Evolutionary conservation across 140 eudicot genomes (phyloP), one percentile per base, ranked within the genome.

Genomic region (Anethum foeniculum): DNA sequence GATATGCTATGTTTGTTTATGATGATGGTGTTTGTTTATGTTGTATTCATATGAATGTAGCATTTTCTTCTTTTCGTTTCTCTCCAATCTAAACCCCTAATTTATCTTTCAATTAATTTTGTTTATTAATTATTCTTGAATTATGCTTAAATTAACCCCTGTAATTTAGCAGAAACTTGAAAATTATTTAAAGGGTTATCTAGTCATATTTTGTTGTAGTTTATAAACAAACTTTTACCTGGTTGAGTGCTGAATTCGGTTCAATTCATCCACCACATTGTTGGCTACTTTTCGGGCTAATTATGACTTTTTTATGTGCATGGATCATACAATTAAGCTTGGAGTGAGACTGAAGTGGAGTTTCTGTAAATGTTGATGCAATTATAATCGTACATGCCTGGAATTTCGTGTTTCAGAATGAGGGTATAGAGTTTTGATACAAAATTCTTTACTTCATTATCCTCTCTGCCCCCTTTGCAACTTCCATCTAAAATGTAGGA

Each of bases 401-500:
- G 81, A 65, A 64, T 74, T 54, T 19, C 19, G 68, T 44, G 82
- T 65, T 87, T 81, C 62, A 85, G 77, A 72, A 86, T 83, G 90
- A 87, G 84, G 74, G 79, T 86, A 14, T 67, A 77, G 75, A 87
- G 89, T 81, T 49, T 82, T 49, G 32, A 69, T 81, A 86, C 77
- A 27, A 85, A 64, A 84, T 82, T 90, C 87, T 82, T 81, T 78
- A 76, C 18, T 38, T 80, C 87, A 69, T 85, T 85, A 48, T 44
- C 82, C 32, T 76, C 88, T 62, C 80, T 79, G 77, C 54, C 80
- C 69, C 88, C 91, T 30, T 72, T 89, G 46, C 84, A 82, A 81
- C 91, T 90, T 80, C 94, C 97, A 73, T 83, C 89, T 46, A 89
- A 75, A 80, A 89, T 15, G 97, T 93, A 87, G 44, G 85, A 28